Conservation (phyloP, 2,329 filamentous ascomycete species). For the Thielaviopsis musarum region DNA sequence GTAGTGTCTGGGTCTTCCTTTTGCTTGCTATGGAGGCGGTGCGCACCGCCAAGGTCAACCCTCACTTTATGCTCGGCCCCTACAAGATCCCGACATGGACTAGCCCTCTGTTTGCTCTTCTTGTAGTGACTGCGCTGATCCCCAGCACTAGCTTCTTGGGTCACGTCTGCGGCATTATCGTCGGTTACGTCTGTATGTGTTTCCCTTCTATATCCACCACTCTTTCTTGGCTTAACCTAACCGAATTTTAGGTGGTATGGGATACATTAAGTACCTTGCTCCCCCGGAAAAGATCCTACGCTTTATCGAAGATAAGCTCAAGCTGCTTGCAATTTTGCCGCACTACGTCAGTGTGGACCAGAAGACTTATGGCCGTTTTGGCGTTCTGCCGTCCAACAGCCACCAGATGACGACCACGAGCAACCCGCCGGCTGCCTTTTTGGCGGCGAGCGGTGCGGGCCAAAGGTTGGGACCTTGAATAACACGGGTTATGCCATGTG, state of each 20-base stretch:
- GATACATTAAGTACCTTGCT: slow-evolving; percentile 75
- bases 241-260: slow-evolving; percentile 50
- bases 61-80: slow-evolving; percentile 48
- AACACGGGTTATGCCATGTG: not conserved
- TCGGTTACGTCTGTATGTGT: slow-evolving; percentile 70
- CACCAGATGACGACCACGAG: slow-evolving; percentile 19
- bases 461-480: slow-evolving; percentile 53
- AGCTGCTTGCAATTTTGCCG: slow-evolving; percentile 66
- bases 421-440: slow-evolving; percentile 39
- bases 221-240: not conserved
- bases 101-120: slow-evolving; percentile 59
- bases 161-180: slow-evolving; percentile 64
- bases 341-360: slow-evolving; percentile 92
- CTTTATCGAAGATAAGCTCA: slow-evolving; percentile 78
- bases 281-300: slow-evolving; percentile 77
- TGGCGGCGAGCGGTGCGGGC: slow-evolving; percentile 32
- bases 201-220: not conserved
- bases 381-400: slow-evolving; percentile 53
- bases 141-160: slow-evolving; percentile 73
- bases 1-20: slow-evolving; percentile 82
- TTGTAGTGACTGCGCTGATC: slow-evolving; percentile 60
- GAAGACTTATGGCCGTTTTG: slow-evolving; percentile 87
- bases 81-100: slow-evolving; percentile 80
- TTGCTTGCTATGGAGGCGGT: slow-evolving; percentile 73
- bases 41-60: slow-evolving; percentile 67